A percentile compares a stretch with the other conserved stretches of the same genome.
phyloP scores from a whole-genome alignment of 768 basidiomycete species.

The Candolleomyces aberdarensis region DNA sequence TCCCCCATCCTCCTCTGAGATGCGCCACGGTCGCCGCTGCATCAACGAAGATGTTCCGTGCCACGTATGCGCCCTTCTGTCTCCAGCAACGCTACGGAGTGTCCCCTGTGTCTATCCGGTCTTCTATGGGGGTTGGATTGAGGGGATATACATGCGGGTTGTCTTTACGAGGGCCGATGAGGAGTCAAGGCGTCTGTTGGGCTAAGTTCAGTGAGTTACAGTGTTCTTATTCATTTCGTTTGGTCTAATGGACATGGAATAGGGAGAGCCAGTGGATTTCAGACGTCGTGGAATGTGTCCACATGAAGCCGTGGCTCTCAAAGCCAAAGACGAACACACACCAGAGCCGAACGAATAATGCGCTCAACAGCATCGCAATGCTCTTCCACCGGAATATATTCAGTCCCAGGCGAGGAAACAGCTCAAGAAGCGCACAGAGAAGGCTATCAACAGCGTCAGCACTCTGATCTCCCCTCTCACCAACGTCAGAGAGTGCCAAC shows the following conservation, averaged over 20 bases:
- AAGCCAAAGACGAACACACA: constrained; percentile 28
- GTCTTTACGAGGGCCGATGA: constrained; percentile 24
- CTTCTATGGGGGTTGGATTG: constrained; percentile 25
- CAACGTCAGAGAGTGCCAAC: constrained; percentile 32
- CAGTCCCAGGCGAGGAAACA: constrained; percentile 29
- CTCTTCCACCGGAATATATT: constrained; percentile 25
- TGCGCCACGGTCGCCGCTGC: background rate
- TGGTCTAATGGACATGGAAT: background rate
- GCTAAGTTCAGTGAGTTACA: constrained; percentile 24
- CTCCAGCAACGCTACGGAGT: constrained; percentile 16
- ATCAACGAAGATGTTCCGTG: constrained; percentile 25
- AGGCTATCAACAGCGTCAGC: constrained; percentile 26
- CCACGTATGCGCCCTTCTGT: constrained; percentile 24
- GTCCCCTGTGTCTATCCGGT: constrained; percentile 23
- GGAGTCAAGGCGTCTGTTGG: constrained; percentile 25
- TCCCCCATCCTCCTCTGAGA: background rate
- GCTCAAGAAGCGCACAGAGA: constrained; percentile 23
- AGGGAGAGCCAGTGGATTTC: constrained; percentile 21
- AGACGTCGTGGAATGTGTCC: constrained; percentile 29
- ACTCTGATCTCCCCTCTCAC: constrained; percentile 29
- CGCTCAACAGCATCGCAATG: constrained; percentile 23
- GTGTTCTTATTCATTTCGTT: background rate
- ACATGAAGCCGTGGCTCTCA: constrained; percentile 40
- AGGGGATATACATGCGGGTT: constrained; percentile 19
- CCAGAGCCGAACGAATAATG: constrained; percentile 24